Percentiles rank a stretch among this genome's conserved stretches.
Conservation (phyloP, 163 green algal genomes). For the Trebouxiophyceae sp. region DNA sequence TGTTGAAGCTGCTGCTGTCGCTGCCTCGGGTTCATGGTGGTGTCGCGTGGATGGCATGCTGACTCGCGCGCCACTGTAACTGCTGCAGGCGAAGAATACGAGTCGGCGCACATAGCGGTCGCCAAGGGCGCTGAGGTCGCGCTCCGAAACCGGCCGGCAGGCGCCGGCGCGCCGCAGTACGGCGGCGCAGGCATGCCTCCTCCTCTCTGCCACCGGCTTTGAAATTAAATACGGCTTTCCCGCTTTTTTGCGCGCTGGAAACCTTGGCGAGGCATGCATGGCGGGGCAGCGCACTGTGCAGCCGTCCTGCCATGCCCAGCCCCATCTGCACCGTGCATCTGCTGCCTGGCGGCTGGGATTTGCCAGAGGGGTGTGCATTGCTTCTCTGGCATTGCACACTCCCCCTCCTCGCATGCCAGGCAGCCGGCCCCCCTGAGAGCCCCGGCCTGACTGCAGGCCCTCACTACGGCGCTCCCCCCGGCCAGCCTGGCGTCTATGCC, state of each 20-base stretch:
- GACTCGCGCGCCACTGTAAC: not conserved
- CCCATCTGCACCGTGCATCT: not conserved
- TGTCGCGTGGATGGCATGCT: not conserved
- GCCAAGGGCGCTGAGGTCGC: slow-evolving; percentile 3
- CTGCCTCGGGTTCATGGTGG: not conserved
- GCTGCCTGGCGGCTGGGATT: no score
- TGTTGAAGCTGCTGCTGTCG: not conserved
- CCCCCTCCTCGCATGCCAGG: not conserved
- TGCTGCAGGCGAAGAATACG: slow-evolving; percentile 6
- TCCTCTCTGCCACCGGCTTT: not conserved
- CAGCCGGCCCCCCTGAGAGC: not conserved
- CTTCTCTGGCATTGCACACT: no score
- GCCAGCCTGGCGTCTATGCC: no score
- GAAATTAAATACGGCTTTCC: not conserved
- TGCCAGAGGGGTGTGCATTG: no score
- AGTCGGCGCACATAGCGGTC: slow-evolving; percentile 3
- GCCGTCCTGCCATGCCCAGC: not conserved
- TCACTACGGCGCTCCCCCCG: not conserved
- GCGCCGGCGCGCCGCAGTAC: not conserved
- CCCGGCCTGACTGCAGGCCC: not conserved
- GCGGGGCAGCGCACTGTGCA: not conserved
- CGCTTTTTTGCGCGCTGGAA: not conserved
- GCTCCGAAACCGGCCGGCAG: not conserved
- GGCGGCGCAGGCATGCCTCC: not conserved
- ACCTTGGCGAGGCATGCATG: not conserved